These are phyloP conservation scores for Raffaelea arxii DNA, from an alignment of 2,329 filamentous ascomycete species.

Conservation along the genomic window DNA sequence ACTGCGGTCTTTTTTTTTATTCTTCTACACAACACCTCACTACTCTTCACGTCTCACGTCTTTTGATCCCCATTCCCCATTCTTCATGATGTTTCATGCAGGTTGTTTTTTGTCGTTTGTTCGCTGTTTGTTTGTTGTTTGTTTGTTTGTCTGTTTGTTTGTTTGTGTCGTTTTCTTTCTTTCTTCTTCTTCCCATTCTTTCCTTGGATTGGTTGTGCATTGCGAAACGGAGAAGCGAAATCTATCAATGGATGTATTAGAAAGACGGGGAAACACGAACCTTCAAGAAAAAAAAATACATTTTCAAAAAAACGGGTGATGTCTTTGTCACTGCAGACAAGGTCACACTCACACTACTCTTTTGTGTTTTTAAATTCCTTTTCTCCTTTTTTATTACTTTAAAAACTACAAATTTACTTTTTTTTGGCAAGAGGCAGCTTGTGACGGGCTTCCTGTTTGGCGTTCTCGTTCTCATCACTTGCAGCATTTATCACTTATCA, in stretches of 20 bases:
- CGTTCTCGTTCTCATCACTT: too few species aligned
- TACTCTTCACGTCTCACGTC: too few species aligned
- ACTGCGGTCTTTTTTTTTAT: neutral
- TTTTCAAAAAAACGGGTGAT: neutral
- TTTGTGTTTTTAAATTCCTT: too few species aligned
- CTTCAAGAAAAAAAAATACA: neutral
- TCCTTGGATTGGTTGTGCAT: neutral
- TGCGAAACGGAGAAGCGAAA: neutral
- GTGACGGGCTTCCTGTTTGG: too few species aligned
- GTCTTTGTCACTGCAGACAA: too few species aligned
- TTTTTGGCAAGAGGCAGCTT: too few species aligned
- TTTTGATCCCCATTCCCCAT: neutral
- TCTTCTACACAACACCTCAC: too few species aligned
- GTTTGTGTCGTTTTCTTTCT: neutral
- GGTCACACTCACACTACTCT: too few species aligned
- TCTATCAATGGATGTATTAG: slow-evolving; percentile 2
- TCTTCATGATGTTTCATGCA: neutral
- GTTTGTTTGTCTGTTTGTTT: neutral
- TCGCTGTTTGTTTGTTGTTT: neutral
- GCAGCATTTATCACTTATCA: too few species aligned
- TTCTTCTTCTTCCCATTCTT: neutral
- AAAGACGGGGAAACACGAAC: too few species aligned
- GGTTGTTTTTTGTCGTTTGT: neutral
- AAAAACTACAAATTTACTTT: too few species aligned
- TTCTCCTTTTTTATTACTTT: too few species aligned